These are phyloP conservation scores for Clarireedia hainanense DNA, from an alignment of 2,329 filamentous ascomycete species.

Conservation along the genomic window DNA sequence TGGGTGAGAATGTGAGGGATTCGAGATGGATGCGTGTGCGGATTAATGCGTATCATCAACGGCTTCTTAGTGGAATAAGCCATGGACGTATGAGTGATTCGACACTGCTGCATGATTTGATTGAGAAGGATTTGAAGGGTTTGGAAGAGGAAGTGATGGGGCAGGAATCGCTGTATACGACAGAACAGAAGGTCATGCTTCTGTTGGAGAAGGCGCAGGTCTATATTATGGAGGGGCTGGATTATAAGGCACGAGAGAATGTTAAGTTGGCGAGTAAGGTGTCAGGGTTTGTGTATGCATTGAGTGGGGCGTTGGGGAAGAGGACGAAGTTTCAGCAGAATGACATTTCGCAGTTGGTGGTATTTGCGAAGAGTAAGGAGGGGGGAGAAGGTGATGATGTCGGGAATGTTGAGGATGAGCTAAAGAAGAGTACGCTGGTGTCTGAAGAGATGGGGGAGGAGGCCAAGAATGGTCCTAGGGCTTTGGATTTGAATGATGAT, in stretches of 20 bases:
- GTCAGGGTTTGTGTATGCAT: conserved; percentile 68
- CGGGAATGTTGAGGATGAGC: conserved; percentile 11
- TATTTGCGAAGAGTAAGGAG: conserved; percentile 69
- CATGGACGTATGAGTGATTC: conserved; percentile 40
- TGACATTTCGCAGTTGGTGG: conserved; percentile 79
- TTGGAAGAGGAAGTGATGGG: conserved; percentile 38
- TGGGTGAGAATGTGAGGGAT: conserved; percentile 19
- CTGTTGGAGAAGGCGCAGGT: conserved; percentile 76
- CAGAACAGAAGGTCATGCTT: conserved; percentile 57
- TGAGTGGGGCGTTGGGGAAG: conserved; percentile 84
- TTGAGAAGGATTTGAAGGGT: conserved; percentile 50
- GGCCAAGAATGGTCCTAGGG: conserved; percentile 47
- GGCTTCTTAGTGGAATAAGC: conserved; percentile 39
- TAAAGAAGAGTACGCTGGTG: conserved; percentile 11
- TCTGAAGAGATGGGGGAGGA: conserved; percentile 27
- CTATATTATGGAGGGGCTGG: conserved; percentile 75
- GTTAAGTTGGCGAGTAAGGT: conserved; percentile 58
- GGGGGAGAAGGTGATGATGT: conserved; percentile 14
- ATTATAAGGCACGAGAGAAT: conserved; percentile 64
- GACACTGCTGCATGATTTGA: conserved; percentile 49
- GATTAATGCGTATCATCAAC: conserved; percentile 65
- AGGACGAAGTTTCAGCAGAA: conserved; percentile 73
- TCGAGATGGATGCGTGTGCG: conserved; percentile 49
- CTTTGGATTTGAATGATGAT: conserved; percentile 80
- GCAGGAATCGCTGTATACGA: conserved; percentile 32